phyloP scores from a whole-genome alignment of 169 alveolate genomes.

The Plasmodium malariae region DNA sequence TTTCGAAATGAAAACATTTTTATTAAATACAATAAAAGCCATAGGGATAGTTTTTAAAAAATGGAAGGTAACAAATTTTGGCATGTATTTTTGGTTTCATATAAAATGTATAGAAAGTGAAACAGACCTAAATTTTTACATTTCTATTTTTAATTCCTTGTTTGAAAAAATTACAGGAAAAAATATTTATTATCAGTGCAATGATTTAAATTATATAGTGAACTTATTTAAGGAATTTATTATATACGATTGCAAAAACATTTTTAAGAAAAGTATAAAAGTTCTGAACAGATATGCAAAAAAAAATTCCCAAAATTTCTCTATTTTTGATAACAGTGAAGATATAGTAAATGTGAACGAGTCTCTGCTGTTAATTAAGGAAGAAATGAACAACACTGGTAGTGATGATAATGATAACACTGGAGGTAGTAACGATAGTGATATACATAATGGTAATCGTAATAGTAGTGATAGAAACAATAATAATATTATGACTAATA shows the following conservation, averaged over 20 bases:
- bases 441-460: neutral
- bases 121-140: constrained; percentile 21
- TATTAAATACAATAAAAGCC: constrained; percentile 56
- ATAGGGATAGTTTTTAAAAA: constrained; percentile 38
- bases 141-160: constrained; percentile 30
- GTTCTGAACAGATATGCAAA: constrained; percentile 38
- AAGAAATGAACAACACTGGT: neutral
- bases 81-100: constrained; percentile 65
- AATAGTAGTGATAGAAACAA: neutral
- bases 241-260: constrained; percentile 55
- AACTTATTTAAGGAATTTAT: constrained; percentile 41
- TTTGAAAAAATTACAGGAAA: constrained; percentile 68
- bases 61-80: constrained; percentile 45
- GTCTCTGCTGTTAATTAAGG: constrained; percentile 15
- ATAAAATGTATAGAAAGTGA: constrained; percentile 62
- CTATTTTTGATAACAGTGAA: constrained; percentile 25
- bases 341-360: constrained; percentile 35
- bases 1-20: constrained; percentile 41
- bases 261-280: constrained; percentile 47
- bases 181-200: constrained; percentile 39
- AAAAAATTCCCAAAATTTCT: constrained; percentile 29
- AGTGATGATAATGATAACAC: neutral
- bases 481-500: neutral
- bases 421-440: neutral
- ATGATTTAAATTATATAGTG: constrained; percentile 31